Evolutionary conservation across 2,329 filamentous ascomycete genomes (phyloP).

Genomic region (Pseudogymnoascus sp.): DNA sequence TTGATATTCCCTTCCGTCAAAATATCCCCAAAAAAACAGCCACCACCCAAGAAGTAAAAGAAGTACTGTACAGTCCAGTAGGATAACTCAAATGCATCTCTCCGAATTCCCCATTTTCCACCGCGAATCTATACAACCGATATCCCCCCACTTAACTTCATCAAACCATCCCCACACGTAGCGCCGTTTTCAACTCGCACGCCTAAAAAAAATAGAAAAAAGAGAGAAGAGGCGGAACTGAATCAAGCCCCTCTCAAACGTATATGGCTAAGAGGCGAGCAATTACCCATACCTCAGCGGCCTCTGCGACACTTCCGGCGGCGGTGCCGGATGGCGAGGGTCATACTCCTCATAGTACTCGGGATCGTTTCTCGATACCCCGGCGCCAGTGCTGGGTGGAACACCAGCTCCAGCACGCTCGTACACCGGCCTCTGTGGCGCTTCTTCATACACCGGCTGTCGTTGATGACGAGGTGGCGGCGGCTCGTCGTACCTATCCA

Average conservation of each 20-base stretch:
- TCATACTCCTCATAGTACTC: conserved; percentile 37
- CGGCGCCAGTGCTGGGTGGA: background rate
- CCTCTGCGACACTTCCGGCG: conserved; percentile 13
- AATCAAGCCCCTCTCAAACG: background rate
- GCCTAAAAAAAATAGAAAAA: background rate
- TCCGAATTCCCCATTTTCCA: background rate
- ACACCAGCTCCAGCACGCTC: background rate
- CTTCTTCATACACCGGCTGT: conserved; percentile 3
- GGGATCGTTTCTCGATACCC: conserved; percentile 8
- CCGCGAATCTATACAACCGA: background rate
- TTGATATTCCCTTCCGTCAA: background rate
- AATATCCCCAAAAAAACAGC: background rate
- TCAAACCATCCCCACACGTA: background rate
- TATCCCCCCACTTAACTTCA: background rate
- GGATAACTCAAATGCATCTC: background rate
- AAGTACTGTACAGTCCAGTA: background rate
- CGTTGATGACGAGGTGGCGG: background rate
- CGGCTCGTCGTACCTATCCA: background rate
- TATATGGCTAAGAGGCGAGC: background rate
- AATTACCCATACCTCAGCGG: background rate
- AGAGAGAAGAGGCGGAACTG: background rate
- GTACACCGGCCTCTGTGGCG: background rate
- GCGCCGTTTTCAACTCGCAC: background rate
- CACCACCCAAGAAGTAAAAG: background rate
- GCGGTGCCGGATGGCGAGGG: conserved; percentile 31